Conservation (phyloP, 495 filamentous ascomycete genomes). For the Penicillium daleae region DNA sequence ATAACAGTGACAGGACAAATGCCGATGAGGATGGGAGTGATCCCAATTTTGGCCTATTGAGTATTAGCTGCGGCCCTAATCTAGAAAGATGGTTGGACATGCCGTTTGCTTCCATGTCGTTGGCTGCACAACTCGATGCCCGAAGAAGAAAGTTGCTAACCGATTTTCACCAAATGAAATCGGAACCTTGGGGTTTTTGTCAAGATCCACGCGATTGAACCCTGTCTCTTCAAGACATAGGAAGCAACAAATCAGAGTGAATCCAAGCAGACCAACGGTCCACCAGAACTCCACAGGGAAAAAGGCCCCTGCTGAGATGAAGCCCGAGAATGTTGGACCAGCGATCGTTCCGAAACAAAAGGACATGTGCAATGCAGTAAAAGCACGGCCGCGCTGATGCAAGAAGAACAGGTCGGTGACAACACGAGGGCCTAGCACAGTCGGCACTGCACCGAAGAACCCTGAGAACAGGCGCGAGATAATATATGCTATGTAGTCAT, state of each 20-base stretch:
- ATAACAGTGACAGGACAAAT: slow-evolving; percentile 49
- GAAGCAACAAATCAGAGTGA: slow-evolving; percentile 47
- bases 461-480: slow-evolving; percentile 49
- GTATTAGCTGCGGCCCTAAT: slow-evolving; percentile 5
- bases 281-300: slow-evolving; percentile 58
- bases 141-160: slow-evolving; percentile 50
- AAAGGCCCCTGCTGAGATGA: slow-evolving; percentile 43
- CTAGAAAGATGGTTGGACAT: slow-evolving; percentile 2
- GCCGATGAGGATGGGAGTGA: slow-evolving; percentile 46
- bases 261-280: slow-evolving; percentile 46
- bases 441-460: slow-evolving; percentile 44
- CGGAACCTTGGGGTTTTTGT: slow-evolving; percentile 27
- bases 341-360: slow-evolving; percentile 47
- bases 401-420: slow-evolving; percentile 52
- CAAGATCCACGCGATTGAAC: slow-evolving; percentile 27
- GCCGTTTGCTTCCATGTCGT: slow-evolving; percentile 36
- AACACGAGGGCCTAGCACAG: slow-evolving; percentile 42
- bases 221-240: slow-evolving; percentile 52
- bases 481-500: slow-evolving; percentile 48
- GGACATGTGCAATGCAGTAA: slow-evolving; percentile 45
- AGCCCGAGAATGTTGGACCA: slow-evolving; percentile 50
- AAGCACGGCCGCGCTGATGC: slow-evolving; percentile 51
- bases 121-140: slow-evolving; percentile 35
- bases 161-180: slow-evolving; percentile 40
- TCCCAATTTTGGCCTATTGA: slow-evolving; percentile 32